A percentile compares a stretch with the other conserved stretches of the same genome.
Conservation (phyloP, 148 eudicot species). For the Nepenthes gracilis region DNA sequence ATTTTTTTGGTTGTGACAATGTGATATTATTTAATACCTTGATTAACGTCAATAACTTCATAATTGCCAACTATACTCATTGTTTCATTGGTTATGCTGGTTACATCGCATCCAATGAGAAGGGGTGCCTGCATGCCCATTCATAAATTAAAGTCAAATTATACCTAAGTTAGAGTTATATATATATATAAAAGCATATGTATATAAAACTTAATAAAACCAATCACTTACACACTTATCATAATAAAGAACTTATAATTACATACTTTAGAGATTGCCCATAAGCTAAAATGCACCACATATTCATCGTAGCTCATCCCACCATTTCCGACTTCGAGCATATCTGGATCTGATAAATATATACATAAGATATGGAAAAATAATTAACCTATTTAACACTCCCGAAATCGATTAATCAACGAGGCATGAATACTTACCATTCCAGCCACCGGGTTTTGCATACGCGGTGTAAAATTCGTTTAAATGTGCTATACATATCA, state of each 20-base stretch:
- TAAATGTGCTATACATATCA: constrained; percentile 2
- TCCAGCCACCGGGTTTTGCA: constrained; percentile 11
- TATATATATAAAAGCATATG: no score
- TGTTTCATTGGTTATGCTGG: constrained; percentile 7
- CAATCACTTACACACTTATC: no score
- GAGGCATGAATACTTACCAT: constrained; percentile 3
- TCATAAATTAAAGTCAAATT: neutral
- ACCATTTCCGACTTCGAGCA: constrained; percentile 17
- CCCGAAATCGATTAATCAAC: neutral
- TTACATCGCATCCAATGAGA: constrained; percentile 11
- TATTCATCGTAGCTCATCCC: constrained; percentile 12
- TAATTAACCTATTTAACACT: no score
- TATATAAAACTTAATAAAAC: no score
- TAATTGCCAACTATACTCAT: constrained; percentile 7
- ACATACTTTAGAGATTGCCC: constrained; percentile 11
- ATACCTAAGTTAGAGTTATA: no score
- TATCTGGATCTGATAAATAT: constrained; percentile 9
- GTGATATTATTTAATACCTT: constrained; percentile 3
- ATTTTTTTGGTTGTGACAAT: no score
- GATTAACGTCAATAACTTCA: constrained; percentile 9
- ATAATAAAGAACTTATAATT: neutral
- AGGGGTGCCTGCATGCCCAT: constrained; percentile 8
- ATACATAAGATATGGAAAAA: no score
- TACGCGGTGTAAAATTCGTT: constrained; percentile 5
- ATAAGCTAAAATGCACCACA: constrained; percentile 11